Conservation (phyloP, 2,329 filamentous ascomycete species). For the Gnomoniopsis smithogilvyi region DNA sequence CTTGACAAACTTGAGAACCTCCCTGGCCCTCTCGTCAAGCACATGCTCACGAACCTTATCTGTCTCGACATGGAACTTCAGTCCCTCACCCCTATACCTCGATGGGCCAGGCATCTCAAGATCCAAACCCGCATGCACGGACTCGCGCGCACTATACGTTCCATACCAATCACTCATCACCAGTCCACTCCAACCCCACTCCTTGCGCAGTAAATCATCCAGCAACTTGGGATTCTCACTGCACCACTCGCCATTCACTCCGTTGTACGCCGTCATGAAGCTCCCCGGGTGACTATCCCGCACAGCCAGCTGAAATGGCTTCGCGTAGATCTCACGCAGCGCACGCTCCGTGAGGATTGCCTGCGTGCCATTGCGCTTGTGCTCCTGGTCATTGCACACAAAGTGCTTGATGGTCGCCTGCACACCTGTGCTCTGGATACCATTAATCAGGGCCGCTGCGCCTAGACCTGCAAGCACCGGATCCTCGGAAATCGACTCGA, state of each 20-base stretch:
- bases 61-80: slow-evolving; percentile 50
- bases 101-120: slow-evolving; percentile 59
- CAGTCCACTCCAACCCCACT: slow-evolving; percentile 57
- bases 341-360: slow-evolving; percentile 53
- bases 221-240: slow-evolving; percentile 51
- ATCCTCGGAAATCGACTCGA: slow-evolving; percentile 58
- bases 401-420: slow-evolving; percentile 60
- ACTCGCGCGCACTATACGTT: slow-evolving; percentile 51
- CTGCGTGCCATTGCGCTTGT: slow-evolving; percentile 53
- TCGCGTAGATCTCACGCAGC: slow-evolving; percentile 55
- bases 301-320: slow-evolving; percentile 56
- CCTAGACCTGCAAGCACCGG: slow-evolving; percentile 54
- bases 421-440: slow-evolving; percentile 54
- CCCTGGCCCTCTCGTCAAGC: slow-evolving; percentile 55
- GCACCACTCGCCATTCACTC: slow-evolving; percentile 54
- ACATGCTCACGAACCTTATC: slow-evolving; percentile 54
- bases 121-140: slow-evolving; percentile 50
- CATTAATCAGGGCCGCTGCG: slow-evolving; percentile 49
- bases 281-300: slow-evolving; percentile 48
- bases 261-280: slow-evolving; percentile 60
- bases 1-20: slow-evolving; percentile 59
- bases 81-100: slow-evolving; percentile 46
- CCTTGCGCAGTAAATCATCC: slow-evolving; percentile 47
- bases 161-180: slow-evolving; percentile 61
- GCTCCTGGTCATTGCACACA: slow-evolving; percentile 60